A percentile compares a stretch with the other conserved stretches of the same genome.
Conservation (phyloP, 202 grass and related monocot genomes). For the Schoenoplectus tabernaemontani region DNA sequence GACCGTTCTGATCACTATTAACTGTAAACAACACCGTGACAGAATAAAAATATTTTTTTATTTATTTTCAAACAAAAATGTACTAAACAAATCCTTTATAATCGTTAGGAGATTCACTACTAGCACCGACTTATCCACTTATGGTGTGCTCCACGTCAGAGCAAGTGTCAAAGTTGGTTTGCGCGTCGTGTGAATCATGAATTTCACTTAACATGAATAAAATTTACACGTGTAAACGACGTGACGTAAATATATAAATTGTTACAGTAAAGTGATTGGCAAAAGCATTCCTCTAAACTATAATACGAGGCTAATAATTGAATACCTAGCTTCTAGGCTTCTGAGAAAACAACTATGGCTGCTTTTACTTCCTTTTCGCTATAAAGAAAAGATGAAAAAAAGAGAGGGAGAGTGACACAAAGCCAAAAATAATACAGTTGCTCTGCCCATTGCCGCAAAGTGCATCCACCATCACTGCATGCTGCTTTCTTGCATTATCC, state of each 20-base stretch:
- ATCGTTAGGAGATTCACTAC: neutral
- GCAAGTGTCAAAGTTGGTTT: neutral
- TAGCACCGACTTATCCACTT: neutral
- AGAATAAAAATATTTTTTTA: too few relatives aligned
- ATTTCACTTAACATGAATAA: neutral
- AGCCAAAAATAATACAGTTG: neutral
- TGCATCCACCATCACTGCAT: neutral
- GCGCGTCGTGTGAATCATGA: neutral
- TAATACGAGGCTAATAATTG: neutral
- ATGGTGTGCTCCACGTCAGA: neutral
- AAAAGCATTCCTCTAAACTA: neutral
- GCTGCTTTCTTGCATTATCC: neutral
- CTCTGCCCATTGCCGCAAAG: neutral
- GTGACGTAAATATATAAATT: neutral
- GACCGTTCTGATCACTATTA: too few relatives aligned
- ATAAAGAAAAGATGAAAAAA: neutral
- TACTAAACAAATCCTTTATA: neutral
- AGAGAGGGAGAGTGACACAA: neutral
- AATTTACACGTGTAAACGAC: neutral
- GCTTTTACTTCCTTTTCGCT: constrained; percentile 12
- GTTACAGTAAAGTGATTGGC: neutral
- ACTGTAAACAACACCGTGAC: too few relatives aligned
- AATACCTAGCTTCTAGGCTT: neutral
- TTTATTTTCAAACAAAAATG: too few relatives aligned
- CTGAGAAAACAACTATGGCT: constrained; percentile 3